Evolutionary conservation across 2,329 filamentous ascomycete species (phyloP), one percentile per base, ranked within the genome.

Genomic region (Penicillium nordicum): DNA sequence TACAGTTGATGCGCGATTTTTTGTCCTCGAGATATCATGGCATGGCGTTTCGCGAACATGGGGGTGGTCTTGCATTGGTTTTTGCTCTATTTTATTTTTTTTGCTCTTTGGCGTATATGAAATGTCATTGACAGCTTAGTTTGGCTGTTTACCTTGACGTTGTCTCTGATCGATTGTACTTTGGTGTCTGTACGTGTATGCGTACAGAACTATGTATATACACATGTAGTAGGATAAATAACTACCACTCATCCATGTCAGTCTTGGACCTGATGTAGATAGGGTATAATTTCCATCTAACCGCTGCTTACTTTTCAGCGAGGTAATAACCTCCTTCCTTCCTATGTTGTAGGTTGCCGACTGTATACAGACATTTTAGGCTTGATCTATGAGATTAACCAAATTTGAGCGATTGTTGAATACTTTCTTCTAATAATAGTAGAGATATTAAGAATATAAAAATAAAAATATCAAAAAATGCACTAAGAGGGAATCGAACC

Each of bases 11-110:
- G 58, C 49, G 52, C 45, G 46, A 50, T 41, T 49, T 54, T 52
- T 55, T 50, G 45, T 61, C 57, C 50, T 45, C 29, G 60, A 56
- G 53, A 60, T 16, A 25, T 45, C 58, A 62, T 63, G 56, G 61
- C 57, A 59, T 18, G 63, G 63, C 63, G 63, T 66, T 64, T 59
- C 46, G 59, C 44, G 41, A 55, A 50, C 27, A 58, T 53, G 46
- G 55, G 58, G 50, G 50, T 44, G 27, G 41, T 57, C 56, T 62
- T 49, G 46, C 50, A 34, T 57, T 51, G 37, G 27, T 36, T 46
- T 53, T 49, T 50, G 23, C 44, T 38, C 50, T 34, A 52, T 18
- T 50, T 30, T 48, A 11, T 29, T 2, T 38, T 45, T 34, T 40
- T 34, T 36, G 32, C 41, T 50, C 7, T 21, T 41, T 53, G 37